These are phyloP conservation scores for Lactifluus hygrophoroides DNA, from an alignment of 768 basidiomycete species.

Conservation along the genomic window DNA sequence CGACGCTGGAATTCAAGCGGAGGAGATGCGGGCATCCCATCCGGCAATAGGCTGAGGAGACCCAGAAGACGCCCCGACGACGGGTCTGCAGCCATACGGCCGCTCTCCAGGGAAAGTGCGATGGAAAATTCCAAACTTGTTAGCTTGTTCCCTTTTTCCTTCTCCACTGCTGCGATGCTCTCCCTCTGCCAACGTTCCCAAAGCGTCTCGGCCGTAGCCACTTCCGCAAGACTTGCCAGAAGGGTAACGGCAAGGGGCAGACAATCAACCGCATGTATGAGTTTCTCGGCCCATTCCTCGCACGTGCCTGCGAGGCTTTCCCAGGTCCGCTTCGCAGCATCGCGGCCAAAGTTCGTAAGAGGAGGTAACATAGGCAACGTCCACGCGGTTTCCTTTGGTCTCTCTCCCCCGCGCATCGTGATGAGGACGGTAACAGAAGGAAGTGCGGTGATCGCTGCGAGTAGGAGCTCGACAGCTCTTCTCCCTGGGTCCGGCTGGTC, in stretches of 20 bases:
- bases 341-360: constrained; percentile 2
- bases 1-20: background rate
- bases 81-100: constrained; percentile 5
- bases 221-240: constrained; percentile 8
- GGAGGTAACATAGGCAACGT: constrained; percentile 13
- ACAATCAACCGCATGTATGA: constrained; percentile 13
- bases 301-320: constrained; percentile 4
- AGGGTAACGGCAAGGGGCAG: constrained; percentile 15
- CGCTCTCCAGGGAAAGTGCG: constrained; percentile 11
- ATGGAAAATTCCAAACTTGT: constrained; percentile 11
- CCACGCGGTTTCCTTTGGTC: constrained; percentile 14
- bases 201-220: constrained; percentile 9
- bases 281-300: constrained; percentile 14
- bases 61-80: constrained; percentile 6
- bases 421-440: constrained; percentile 12
- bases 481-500: constrained; percentile 18
- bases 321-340: constrained; percentile 12
- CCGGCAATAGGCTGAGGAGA: constrained; percentile 8
- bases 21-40: constrained; percentile 5
- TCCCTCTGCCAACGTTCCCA: constrained; percentile 16
- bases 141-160: constrained; percentile 8
- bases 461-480: constrained; percentile 10
- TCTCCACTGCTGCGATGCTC: constrained; percentile 10
- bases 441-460: constrained; percentile 6
- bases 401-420: constrained; percentile 13